These are phyloP conservation scores for Huntiella abstrusa DNA, from an alignment of 2,329 filamentous ascomycete species.

Conservation along the genomic window DNA sequence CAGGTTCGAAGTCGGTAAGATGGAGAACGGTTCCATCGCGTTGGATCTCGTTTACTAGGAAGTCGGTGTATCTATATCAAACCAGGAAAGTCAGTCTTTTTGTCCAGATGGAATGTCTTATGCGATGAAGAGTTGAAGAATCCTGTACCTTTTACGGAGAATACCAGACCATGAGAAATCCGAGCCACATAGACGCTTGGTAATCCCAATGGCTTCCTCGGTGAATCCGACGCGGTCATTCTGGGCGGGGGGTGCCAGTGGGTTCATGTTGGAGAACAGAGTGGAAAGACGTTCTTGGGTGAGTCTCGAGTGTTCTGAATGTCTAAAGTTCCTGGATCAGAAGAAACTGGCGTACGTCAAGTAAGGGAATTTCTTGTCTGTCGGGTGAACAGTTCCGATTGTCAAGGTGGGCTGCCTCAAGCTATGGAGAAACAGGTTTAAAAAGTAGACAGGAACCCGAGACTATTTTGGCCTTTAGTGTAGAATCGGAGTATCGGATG, in stretches of 20 bases:
- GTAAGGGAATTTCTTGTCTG: too few relatives aligned
- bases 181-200: slow-evolving; percentile 22
- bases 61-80: slow-evolving; percentile 57
- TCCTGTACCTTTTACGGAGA: slow-evolving; percentile 11
- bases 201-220: slow-evolving; percentile 22
- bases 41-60: slow-evolving; percentile 76
- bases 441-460: too few relatives aligned
- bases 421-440: too few relatives aligned
- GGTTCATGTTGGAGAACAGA: neutral
- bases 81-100: neutral
- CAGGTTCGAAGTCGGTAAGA: slow-evolving; percentile 24
- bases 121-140: neutral
- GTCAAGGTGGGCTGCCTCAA: too few relatives aligned
- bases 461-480: too few relatives aligned
- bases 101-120: neutral
- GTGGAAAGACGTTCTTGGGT: neutral
- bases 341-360: neutral
- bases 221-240: slow-evolving; percentile 15
- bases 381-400: too few relatives aligned
- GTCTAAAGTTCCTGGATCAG: neutral
- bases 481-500: too few relatives aligned
- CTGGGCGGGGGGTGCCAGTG: neutral
- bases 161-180: slow-evolving; percentile 20
- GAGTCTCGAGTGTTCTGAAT: neutral
- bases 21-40: slow-evolving; percentile 60